A percentile compares a stretch with the other conserved stretches of the same genome.
Conservation (phyloP, 2,329 filamentous ascomycete species). For the Trichoderma cornu-damae region DNA sequence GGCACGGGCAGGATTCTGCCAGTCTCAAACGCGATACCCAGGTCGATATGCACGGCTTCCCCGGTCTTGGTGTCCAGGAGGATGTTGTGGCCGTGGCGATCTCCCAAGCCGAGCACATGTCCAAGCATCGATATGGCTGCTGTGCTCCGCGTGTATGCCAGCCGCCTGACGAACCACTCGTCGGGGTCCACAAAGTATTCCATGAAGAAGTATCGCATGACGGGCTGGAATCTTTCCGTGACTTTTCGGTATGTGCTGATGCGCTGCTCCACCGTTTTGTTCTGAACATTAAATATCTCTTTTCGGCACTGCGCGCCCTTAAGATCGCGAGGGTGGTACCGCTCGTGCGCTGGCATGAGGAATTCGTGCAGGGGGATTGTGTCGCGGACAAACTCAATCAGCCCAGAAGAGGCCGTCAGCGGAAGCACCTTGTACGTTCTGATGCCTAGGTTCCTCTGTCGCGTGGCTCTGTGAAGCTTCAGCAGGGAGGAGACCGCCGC, state of each 20-base stretch:
- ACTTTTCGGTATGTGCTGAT: slow-evolving; percentile 73
- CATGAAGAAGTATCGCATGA: slow-evolving; percentile 96
- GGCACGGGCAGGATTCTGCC: slow-evolving; percentile 92
- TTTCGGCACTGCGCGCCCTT: slow-evolving; percentile 72
- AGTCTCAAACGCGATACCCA: slow-evolving; percentile 95
- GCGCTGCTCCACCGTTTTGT: slow-evolving; percentile 62
- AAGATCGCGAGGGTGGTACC: slow-evolving; percentile 79
- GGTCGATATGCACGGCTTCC: slow-evolving; percentile 93
- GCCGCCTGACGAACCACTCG: slow-evolving; percentile 85
- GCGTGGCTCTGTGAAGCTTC: slow-evolving; percentile 77
- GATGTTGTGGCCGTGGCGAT: slow-evolving; percentile 96
- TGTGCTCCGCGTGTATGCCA: slow-evolving; percentile 89
- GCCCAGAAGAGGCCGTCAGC: slow-evolving; percentile 73
- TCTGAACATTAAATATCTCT: slow-evolving; percentile 69
- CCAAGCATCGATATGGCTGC: slow-evolving; percentile 94
- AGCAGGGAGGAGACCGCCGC: slow-evolving; percentile 89
- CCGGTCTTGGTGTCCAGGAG: slow-evolving; percentile 83
- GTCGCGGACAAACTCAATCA: slow-evolving; percentile 96
- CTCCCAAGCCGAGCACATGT: slow-evolving; percentile 85
- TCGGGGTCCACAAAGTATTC: slow-evolving; percentile 91
- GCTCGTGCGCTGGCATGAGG: slow-evolving; percentile 81
- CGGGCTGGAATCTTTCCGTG: slow-evolving; percentile 77
- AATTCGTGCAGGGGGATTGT: slow-evolving; percentile 91
- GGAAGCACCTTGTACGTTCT: slow-evolving; percentile 96
- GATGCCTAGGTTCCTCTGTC: slow-evolving; percentile 83